phyloP scores from a whole-genome alignment of 202 grass and related monocot genomes.

The Hordeum pubiflorum region DNA sequence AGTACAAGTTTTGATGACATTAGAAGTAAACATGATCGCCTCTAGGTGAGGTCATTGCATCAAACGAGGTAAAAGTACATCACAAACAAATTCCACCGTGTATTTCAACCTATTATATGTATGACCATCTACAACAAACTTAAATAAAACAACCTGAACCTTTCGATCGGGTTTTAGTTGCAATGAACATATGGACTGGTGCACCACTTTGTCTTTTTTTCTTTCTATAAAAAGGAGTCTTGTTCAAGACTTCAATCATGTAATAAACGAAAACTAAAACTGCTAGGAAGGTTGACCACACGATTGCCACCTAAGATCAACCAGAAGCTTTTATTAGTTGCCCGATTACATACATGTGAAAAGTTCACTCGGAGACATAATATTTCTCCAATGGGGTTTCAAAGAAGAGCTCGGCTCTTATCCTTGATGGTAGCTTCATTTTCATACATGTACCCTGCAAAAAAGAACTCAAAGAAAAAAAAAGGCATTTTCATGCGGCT shows the following conservation, averaged over 20 bases:
- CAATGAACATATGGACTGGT: neutral
- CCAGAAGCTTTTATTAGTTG: neutral
- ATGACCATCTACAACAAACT: neutral
- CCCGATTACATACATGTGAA: neutral
- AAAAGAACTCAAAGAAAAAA: no score
- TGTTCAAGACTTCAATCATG: neutral
- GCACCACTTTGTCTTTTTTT: neutral
- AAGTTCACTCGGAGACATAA: neutral
- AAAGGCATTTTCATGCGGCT: no score
- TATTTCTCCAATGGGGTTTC: neutral
- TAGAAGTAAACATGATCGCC: neutral
- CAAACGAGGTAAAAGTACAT: neutral
- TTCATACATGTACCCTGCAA: no score
- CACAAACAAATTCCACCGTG: neutral
- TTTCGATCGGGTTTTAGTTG: neutral
- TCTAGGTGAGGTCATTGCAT: neutral
- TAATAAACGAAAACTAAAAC: neutral
- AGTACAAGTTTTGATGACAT: neutral
- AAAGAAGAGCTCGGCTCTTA: no score
- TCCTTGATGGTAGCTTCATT: no score
- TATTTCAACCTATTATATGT: neutral
- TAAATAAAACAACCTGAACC: neutral
- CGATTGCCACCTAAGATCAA: neutral
- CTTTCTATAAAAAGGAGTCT: neutral
- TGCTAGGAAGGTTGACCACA: neutral